Percentiles rank a stretch among this genome's conserved stretches.
phyloP scores from a whole-genome alignment of 257 asterid species.

The Mentha longifolia region DNA sequence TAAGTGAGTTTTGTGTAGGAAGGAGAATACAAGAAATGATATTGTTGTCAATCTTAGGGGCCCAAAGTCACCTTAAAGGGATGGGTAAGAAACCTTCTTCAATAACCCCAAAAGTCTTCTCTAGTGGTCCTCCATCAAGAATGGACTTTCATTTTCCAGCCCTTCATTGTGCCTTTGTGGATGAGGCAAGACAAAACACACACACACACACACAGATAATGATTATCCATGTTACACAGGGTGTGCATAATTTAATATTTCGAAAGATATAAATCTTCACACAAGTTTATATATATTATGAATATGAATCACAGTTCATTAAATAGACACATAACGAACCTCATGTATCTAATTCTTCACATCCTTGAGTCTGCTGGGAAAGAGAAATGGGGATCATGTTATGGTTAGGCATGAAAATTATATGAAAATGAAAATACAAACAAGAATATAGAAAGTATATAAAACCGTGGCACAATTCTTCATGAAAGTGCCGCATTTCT shows the following conservation, averaged over 20 bases:
- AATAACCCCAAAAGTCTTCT: slow-evolving; percentile 5
- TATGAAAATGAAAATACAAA: neutral
- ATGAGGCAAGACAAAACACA: slow-evolving; percentile 6
- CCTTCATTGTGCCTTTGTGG: slow-evolving; percentile 19
- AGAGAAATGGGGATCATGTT: no score
- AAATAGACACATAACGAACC: no score
- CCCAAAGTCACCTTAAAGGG: neutral
- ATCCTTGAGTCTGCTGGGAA: no score
- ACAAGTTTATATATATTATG: neutral
- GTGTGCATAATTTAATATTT: neutral
- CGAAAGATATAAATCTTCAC: slow-evolving; percentile 2
- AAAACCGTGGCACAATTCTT: slow-evolving; percentile 18
- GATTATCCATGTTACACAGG: neutral
- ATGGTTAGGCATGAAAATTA: neutral
- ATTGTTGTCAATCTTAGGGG: neutral
- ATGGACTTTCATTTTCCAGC: neutral
- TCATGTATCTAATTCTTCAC: no score
- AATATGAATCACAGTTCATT: no score
- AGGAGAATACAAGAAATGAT: neutral
- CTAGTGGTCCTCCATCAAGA: slow-evolving; percentile 22
- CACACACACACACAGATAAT: slow-evolving; percentile 2
- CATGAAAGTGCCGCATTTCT: slow-evolving; percentile 24
- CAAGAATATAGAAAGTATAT: neutral
- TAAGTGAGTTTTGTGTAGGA: no score
- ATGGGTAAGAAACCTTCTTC: neutral